Conservation (phyloP, 1,139 yeast genomes). For the Pichia sp. region DNA sequence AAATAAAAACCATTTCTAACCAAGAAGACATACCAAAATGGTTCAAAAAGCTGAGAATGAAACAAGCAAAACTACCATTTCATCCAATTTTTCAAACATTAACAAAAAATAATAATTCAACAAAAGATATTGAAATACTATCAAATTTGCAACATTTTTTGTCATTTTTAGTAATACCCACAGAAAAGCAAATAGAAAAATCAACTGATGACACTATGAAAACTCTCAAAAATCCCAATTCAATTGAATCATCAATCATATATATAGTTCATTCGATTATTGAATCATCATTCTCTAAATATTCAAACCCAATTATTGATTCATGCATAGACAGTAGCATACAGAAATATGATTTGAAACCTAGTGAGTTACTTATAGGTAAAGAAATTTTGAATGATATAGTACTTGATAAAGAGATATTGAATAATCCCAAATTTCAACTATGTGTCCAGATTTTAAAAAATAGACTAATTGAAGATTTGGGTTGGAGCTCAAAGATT, state of each 20-base stretch:
- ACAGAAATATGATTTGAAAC: constrained; percentile 6
- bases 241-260: constrained; percentile 23
- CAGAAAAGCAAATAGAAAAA: neutral
- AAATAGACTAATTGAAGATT: constrained; percentile 17
- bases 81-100: constrained; percentile 3
- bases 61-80: constrained; percentile 9
- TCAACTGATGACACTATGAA: neutral
- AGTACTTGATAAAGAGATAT: constrained; percentile 10
- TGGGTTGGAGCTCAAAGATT: constrained; percentile 18
- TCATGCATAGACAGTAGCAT: constrained; percentile 1
- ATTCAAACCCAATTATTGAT: constrained; percentile 26
- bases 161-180: constrained; percentile 2
- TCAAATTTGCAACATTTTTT: constrained; percentile 14
- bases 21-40: neutral
- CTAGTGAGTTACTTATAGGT: constrained; percentile 10
- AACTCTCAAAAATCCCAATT: constrained; percentile 7
- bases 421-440: constrained; percentile 12
- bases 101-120: neutral
- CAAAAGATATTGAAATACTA: constrained; percentile 2
- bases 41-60: constrained; percentile 6
- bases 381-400: constrained; percentile 6
- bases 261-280: constrained; percentile 40
- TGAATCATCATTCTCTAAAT: constrained; percentile 44
- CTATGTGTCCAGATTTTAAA: constrained; percentile 19
- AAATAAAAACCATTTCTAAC: neutral